Evolutionary conservation across 2,329 filamentous ascomycete species (phyloP).

Genomic region (Myriosclerotinia scirpicola): DNA sequence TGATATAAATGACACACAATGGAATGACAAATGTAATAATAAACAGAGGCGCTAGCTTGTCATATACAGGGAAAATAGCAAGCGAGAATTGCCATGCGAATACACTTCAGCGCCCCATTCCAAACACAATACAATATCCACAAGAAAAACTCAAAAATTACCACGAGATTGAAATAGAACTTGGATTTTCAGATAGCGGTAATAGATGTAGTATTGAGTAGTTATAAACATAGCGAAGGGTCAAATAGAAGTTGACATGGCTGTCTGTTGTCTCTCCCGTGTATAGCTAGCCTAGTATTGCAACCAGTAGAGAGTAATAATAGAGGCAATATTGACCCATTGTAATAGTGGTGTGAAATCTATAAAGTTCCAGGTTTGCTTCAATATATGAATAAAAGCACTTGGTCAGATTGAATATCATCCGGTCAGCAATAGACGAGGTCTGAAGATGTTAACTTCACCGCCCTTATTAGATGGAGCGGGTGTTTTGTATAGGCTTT

Average conservation of each 20-base stretch:
- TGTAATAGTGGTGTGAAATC: background rate
- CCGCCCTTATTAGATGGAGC: background rate
- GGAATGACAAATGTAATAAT: background rate
- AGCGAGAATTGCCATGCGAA: background rate
- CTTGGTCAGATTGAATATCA: background rate
- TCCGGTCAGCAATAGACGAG: background rate
- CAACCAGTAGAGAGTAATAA: background rate
- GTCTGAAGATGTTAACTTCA: background rate
- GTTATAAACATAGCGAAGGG: too few species aligned
- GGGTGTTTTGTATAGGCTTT: background rate
- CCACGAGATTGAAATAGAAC: background rate
- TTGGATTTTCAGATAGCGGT: too few species aligned
- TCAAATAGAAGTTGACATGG: background rate
- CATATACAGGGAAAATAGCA: background rate
- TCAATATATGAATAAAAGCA: background rate
- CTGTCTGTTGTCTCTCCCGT: background rate
- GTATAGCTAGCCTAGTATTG: background rate
- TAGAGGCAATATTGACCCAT: too few species aligned
- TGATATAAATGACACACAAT: background rate
- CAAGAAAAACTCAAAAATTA: background rate
- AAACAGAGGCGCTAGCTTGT: background rate
- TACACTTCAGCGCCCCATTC: background rate
- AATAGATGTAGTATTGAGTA: too few species aligned
- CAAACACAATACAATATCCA: background rate
- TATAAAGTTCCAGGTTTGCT: background rate